Conservation (phyloP, 176 grass and related monocot species). For the Zizania latifolia region DNA sequence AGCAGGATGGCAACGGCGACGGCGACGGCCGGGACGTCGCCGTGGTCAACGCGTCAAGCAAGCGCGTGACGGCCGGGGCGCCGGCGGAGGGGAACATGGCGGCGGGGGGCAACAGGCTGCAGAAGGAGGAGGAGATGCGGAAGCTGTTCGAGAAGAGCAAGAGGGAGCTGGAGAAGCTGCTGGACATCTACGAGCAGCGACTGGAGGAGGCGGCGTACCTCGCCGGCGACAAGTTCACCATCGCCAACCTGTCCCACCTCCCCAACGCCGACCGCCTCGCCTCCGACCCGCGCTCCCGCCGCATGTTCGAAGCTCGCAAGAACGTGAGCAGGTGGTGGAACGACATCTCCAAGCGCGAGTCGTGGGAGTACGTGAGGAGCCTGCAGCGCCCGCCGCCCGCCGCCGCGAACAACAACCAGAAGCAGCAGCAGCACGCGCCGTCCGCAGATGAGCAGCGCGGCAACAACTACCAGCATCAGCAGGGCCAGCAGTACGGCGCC, state of each 20-base stretch:
- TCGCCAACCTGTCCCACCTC: constrained; percentile 88
- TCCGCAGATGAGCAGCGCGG: neutral
- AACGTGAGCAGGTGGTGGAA: constrained; percentile 75
- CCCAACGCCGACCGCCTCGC: constrained; percentile 66
- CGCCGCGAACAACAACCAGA: neutral
- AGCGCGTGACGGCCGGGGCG: too few relatives aligned
- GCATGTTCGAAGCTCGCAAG: constrained; percentile 48
- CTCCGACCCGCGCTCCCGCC: constrained; percentile 38
- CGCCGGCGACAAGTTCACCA: constrained; percentile 82
- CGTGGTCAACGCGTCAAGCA: too few relatives aligned
- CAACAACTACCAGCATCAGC: neutral
- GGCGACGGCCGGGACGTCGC: too few relatives aligned
- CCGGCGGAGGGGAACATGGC: too few relatives aligned
- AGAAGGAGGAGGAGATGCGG: constrained; percentile 43
- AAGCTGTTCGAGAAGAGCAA: constrained; percentile 47
- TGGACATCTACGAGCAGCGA: constrained; percentile 82
- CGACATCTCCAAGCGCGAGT: constrained; percentile 40
- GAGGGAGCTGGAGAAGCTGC: constrained; percentile 61
- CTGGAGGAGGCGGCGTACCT: constrained; percentile 62
- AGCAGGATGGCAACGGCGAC: too few relatives aligned
- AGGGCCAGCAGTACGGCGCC: neutral
- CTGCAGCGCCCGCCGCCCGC: constrained; percentile 50
- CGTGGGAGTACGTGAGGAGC: constrained; percentile 70
- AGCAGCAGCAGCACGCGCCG: neutral
- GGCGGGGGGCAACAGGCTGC: neutral